Evolutionary conservation across 192 early-diverging fungal species (phyloP), one percentile per base, ranked within the genome.

Genomic region (Backusella tuberculispora): DNA sequence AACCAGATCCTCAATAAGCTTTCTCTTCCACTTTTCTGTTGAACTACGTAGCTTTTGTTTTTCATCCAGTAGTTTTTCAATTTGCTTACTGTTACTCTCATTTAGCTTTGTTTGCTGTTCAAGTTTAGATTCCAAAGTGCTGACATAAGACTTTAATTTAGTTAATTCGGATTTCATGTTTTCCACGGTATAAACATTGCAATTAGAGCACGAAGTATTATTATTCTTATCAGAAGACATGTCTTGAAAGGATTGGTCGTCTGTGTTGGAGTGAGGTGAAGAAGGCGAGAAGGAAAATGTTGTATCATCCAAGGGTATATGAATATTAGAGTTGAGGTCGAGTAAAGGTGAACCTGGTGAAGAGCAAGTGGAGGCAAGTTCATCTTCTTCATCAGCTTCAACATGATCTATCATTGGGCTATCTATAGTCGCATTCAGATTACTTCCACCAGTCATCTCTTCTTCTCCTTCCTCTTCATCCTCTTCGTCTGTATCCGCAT

Each of bases 381-480:
- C 78, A 66, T 79, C 78, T 68, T 79, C 74, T 71, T 79, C 78
- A 3, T 72, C 73, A 0, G 67, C 63, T 34, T 72, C 73, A 13
- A 60, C 63, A 40, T 71, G 56, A 21, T 29, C 67, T 34, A 50
- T 21, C 37, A 67, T 63, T 24, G 24, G 19, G 21, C 40, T 63
- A 15, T 63, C 24, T 10, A 47, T 63, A 21, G 24, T 53, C 5
- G 17, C 53, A 1, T 45, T 63, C 34, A 6, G 19, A 24, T n/a
- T 43, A 17, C 6, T 68, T 26, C 3, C 0, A 71, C 26, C 8
- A 14, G 56, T 21, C 29, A 53, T 37, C 66, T 60, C 15, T 76
- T 66, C 4, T 75, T 46, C 17, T 69, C 74, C 7, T 4, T 63
- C 69, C 38, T 76, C 65, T 10, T 46, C 74, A 9, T 21, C 63